Evolutionary conservation across 306 rosid genomes (phyloP).

Genomic region (Sechiopsis laciniata): DNA sequence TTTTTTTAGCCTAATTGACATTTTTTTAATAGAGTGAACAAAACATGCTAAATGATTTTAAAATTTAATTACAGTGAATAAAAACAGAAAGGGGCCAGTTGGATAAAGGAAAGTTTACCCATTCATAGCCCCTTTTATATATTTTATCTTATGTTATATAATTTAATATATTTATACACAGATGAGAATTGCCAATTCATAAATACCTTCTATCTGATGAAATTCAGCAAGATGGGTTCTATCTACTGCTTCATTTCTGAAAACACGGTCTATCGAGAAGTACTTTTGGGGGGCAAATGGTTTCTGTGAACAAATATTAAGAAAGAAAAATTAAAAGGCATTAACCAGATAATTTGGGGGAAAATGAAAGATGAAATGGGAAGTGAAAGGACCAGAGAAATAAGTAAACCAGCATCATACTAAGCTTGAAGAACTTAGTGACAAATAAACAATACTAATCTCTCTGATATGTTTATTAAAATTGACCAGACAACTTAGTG

Average conservation of each 20-base stretch:
- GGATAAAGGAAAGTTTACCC: neutral
- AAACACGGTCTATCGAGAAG: conserved; percentile 93
- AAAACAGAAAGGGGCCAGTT: neutral
- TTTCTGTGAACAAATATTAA: conserved; percentile 46
- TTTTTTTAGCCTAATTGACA: neutral
- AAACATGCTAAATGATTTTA: neutral
- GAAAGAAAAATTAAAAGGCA: neutral
- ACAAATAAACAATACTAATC: neutral
- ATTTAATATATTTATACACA: neutral
- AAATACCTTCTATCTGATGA: conserved; percentile 94
- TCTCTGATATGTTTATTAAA: neutral
- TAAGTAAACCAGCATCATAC: neutral
- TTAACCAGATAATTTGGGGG: neutral
- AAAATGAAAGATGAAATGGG: neutral
- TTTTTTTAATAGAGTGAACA: neutral
- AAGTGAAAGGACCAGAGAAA: neutral
- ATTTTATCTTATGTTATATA: neutral
- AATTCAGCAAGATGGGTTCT: conserved; percentile 98
- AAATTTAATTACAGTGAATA: neutral
- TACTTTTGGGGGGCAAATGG: conserved; percentile 79
- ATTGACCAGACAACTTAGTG: neutral
- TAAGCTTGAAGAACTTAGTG: neutral
- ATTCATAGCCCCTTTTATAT: neutral
- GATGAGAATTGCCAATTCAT: conserved; percentile 11
- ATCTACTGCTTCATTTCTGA: conserved; percentile 97